These are phyloP conservation scores for Achlya hypogyna DNA, from an alignment of 352 stramenopile genomes.

Conservation along the genomic window DNA sequence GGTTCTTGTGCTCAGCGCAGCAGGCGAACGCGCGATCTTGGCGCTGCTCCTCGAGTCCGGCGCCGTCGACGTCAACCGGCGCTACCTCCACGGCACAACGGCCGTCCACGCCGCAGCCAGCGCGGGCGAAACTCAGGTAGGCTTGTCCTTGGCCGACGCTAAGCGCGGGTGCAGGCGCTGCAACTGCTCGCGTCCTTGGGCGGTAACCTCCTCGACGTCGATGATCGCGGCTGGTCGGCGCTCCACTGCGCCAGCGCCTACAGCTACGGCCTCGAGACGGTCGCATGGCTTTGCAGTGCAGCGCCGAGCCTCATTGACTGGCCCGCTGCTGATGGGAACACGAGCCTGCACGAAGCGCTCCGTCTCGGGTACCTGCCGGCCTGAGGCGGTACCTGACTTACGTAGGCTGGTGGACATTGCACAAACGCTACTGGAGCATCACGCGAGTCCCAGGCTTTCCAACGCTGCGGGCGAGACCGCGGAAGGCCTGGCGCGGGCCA, in stretches of 20 bases:
- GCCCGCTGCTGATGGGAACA: slow-evolving; percentile 46
- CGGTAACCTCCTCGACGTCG: slow-evolving; percentile 24
- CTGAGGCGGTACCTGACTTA: not conserved
- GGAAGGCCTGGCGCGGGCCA: slow-evolving; percentile 46
- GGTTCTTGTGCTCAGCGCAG: slow-evolving; percentile 44
- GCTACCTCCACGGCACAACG: slow-evolving; percentile 36
- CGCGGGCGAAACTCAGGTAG: slow-evolving; percentile 38
- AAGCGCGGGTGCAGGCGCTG: slow-evolving; percentile 27
- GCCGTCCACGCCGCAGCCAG: slow-evolving; percentile 52
- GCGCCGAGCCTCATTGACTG: slow-evolving; percentile 37
- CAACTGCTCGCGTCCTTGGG: slow-evolving; percentile 42
- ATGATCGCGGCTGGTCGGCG: slow-evolving; percentile 53
- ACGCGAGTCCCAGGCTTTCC: slow-evolving; percentile 36
- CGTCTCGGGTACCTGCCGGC: slow-evolving; percentile 32
- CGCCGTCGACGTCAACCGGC: slow-evolving; percentile 33
- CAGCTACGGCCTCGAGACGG: slow-evolving; percentile 25
- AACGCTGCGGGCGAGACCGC: slow-evolving; percentile 36
- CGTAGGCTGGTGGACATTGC: slow-evolving; percentile 26
- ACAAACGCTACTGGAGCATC: slow-evolving; percentile 41
- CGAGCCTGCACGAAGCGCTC: slow-evolving; percentile 50
- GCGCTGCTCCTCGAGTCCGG: slow-evolving; percentile 23
- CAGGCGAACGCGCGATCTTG: slow-evolving; percentile 32
- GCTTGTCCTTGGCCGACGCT: not conserved
- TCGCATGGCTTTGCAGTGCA: slow-evolving; percentile 52
- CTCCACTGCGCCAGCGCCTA: slow-evolving; percentile 56